Evolutionary conservation across 78 protist genomes (phyloP), one percentile per base, ranked within the genome.

Genomic region (Chrysochromulina tobinii): DNA sequence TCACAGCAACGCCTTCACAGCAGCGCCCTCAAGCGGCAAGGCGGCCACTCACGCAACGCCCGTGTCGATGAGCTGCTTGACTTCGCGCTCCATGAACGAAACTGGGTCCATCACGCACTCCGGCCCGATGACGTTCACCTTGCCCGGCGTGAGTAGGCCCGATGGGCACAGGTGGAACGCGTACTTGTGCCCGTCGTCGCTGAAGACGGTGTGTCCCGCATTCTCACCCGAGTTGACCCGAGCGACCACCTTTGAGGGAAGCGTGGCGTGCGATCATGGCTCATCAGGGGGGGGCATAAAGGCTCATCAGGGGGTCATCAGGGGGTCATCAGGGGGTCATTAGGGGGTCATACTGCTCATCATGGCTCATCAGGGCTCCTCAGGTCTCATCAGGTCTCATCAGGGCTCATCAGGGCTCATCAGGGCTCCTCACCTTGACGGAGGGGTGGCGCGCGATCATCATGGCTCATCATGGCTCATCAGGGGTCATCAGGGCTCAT

Each of bases 181-280:
- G 84, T 72, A 89, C 92, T 89, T 89, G 55, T 17, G 21, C 79
- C 90, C 90, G 27, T 6, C 20, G 51, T 81, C 72, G 57, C 75
- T 85, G 53, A 89, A 89, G 7, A 90, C 88, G 67, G 93, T 90
- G 93, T 90, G 93, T n/a, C 93, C 93, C 53, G 93, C 93, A 20
- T 90, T 90, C 87, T 75, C 88, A 53, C 93, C 93, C 12, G 58
- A 25, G 53, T 81, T 81, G 68, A 57, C 88, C 8, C 93, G 48
- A 8, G 68, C 87, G n/a, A 90, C 88, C n/a, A 75, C 20, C 38
- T 38, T 38, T 38, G 38, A 38, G 38, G 38, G 38, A 38, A 38
- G 38, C 38, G 38, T 38, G 38, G 38, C 38, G 38, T 38, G 38
- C 38, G 38, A 38, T 38, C 38, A 38, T 38, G 38, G 38, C 38